phyloP scores from a whole-genome alignment of 352 stramenopile genomes.

The Phytophthora vignae region DNA sequence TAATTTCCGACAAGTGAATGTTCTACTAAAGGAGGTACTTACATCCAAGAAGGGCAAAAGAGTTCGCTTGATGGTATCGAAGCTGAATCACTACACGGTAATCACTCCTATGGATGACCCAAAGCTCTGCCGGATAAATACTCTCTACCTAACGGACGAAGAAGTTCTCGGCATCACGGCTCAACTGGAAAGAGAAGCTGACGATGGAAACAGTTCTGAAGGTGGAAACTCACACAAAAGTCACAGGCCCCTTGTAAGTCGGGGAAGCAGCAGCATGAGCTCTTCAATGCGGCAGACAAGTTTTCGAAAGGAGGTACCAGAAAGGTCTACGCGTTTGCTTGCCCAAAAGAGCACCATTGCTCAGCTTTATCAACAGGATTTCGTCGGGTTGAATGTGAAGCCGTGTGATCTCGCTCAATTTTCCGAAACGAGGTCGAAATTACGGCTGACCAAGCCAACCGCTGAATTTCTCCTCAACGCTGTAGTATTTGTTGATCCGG shows the following conservation, averaged over 20 bases:
- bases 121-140: conserved; percentile 47
- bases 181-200: conserved; percentile 1
- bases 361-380: conserved; percentile 56
- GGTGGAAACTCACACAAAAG: conserved; percentile 2
- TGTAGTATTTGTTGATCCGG: conserved; percentile 54
- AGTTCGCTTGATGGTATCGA: conserved; percentile 60
- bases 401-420: conserved; percentile 41
- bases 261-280: conserved; percentile 32
- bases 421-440: conserved; percentile 50
- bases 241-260: conserved; percentile 16
- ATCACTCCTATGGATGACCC: conserved; percentile 48
- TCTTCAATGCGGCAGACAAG: conserved; percentile 33
- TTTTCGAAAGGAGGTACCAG: conserved; percentile 19
- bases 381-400: conserved; percentile 51
- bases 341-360: conserved; percentile 26
- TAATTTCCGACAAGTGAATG: conserved; percentile 58
- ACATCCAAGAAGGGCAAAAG: conserved; percentile 65
- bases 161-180: conserved; percentile 43
- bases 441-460: conserved; percentile 49
- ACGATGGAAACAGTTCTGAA: not conserved
- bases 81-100: conserved; percentile 62
- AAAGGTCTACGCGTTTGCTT: conserved; percentile 6
- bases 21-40: conserved; percentile 53
- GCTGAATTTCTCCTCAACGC: conserved; percentile 58
- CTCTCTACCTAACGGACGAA: conserved; percentile 68